Conservation (phyloP, 2,329 filamentous ascomycete genomes). For the Hypoxylon rubiginosum region DNA sequence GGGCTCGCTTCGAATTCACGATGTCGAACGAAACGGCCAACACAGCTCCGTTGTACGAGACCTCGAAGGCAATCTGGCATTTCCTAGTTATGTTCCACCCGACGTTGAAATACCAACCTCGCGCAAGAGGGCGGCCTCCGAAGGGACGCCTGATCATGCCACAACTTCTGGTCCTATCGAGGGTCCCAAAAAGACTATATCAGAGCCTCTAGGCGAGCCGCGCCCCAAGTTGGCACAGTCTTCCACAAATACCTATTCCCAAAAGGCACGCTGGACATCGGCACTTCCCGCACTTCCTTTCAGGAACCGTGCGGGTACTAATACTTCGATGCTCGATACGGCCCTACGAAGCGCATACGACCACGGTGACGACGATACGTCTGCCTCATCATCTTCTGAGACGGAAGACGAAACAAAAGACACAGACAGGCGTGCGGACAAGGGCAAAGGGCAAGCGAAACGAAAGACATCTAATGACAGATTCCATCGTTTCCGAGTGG, state of each 20-base stretch:
- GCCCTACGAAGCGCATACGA: constrained; percentile 24
- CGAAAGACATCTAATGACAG: constrained; percentile 44
- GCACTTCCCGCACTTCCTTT: constrained; percentile 30
- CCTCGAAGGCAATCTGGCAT: constrained; percentile 42
- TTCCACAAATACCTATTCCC: constrained; percentile 39
- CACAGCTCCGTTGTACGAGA: constrained; percentile 41
- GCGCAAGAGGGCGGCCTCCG: constrained; percentile 21
- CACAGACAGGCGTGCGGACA: constrained; percentile 6
- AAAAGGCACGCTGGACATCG: constrained; percentile 22
- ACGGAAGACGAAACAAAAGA: constrained; percentile 24
- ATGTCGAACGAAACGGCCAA: constrained; percentile 29
- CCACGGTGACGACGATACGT: constrained; percentile 31
- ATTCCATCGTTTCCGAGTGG: constrained; percentile 70
- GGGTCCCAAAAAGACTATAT: constrained; percentile 34
- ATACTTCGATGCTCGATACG: constrained; percentile 38
- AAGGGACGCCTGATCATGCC: constrained; percentile 15
- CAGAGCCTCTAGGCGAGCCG: constrained; percentile 25
- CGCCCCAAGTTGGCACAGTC: constrained; percentile 6
- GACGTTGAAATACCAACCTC: constrained; percentile 41
- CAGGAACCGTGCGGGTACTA: constrained; percentile 45
- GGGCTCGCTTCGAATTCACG: constrained; percentile 30
- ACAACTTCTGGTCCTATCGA: constrained; percentile 5
- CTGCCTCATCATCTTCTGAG: constrained; percentile 43
- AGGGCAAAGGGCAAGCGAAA: constrained; percentile 31
- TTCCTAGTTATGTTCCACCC: constrained; percentile 46